Base-by-base conservation (phyloP, 164 flowering plant genomes). In the Magnolia officinalis region DNA sequence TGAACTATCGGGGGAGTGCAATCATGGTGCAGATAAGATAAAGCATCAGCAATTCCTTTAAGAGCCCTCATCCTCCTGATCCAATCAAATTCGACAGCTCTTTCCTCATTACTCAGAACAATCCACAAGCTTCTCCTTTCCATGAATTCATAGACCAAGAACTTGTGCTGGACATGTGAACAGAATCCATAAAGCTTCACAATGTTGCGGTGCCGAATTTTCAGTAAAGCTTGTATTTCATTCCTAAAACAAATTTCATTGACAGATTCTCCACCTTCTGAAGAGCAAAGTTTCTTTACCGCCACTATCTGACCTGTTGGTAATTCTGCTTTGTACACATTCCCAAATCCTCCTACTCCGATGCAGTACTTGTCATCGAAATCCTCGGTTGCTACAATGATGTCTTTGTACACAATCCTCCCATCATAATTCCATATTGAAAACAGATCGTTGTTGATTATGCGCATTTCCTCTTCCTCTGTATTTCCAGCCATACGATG, bases 11-110 rank as follows among this genome's bases (percentile, higher is more conserved):
- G 70, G 10, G 70, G 71, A 9, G 8, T 6, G 29, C 75, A 72
- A 11, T 72, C 71, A 51, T 77, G 79, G 49, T 77, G 79, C 75
- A 77, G 52, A 26, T 76, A 77, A 21, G 75, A 63, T 19, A 76
- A 45, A 23, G 79, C 75, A 50, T 52, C 4, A 7, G 75, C 79
- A 24, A 66, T 16, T 1, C 75, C 79, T 72, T 55, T 72, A 9
- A 77, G 29, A 8, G 72, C 7, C 13, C 11, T 77, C 18, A 72
- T 45, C 51, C 79, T 77, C 2, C n/a, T 72, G 2, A 29, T 50
- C 79, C 79, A 77, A 51, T 72, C 79, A 18, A 77, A 65, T 19
- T 72, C 79, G 20, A 7, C 19, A 2, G 65, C 79, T 14, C 31
- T 31, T 64, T 50, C 63, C 59, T 63, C 71, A 50, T n/a, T 50